Conservation (phyloP, 2,329 filamentous ascomycete genomes). For the Sclerotinia spermophila region DNA sequence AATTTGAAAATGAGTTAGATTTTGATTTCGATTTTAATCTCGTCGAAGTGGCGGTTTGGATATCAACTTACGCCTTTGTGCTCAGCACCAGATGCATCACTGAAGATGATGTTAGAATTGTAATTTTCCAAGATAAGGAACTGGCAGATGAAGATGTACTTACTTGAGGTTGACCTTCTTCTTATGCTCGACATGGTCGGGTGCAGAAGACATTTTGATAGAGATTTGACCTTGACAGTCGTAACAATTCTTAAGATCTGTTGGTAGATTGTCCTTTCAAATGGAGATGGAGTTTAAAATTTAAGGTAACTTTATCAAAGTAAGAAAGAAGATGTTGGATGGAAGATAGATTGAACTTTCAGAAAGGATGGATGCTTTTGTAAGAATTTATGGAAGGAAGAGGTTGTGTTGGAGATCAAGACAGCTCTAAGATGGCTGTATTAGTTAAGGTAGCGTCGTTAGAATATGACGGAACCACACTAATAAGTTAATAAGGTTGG, state of each 20-base stretch:
- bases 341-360: neutral
- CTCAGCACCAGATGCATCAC: constrained; percentile 86
- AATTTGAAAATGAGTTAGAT: constrained; percentile 41
- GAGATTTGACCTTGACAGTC: constrained; percentile 10
- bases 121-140: constrained; percentile 6
- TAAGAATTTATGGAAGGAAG: neutral
- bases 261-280: neutral
- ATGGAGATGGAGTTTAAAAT: neutral
- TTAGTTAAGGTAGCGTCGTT: constrained; percentile 16
- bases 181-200: constrained; percentile 62
- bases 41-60: constrained; percentile 28
- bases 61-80: constrained; percentile 67
- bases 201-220: constrained; percentile 70
- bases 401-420: constrained; percentile 17
- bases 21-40: constrained; percentile 22
- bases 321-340: neutral
- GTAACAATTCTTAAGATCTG: neutral
- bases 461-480: constrained; percentile 19
- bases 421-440: constrained; percentile 7
- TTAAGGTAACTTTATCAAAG: neutral
- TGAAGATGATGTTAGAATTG: constrained; percentile 46
- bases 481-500: too few relatives aligned
- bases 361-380: neutral
- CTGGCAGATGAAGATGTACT: constrained; percentile 38
- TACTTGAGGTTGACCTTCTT: constrained; percentile 82